phyloP scores from a whole-genome alignment of 2,329 filamentous ascomycete genomes.

The Scleromitrula shiraiana region DNA sequence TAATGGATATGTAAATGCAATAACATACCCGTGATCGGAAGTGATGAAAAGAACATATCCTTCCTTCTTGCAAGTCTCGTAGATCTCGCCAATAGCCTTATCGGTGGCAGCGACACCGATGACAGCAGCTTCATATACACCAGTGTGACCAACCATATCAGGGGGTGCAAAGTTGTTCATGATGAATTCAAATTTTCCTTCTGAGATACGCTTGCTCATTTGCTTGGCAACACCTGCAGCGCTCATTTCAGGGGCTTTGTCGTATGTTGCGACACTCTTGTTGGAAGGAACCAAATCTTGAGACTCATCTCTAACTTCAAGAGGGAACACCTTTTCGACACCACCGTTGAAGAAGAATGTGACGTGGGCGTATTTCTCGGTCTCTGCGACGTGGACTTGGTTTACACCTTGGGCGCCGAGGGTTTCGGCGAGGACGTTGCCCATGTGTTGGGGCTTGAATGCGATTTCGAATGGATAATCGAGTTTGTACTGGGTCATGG shows the following conservation, averaged over 20 bases:
- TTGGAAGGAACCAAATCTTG: conserved; percentile 78
- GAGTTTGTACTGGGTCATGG: conserved; percentile 97
- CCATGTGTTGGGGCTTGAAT: conserved; percentile 92
- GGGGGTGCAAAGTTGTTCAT: conserved; percentile 99
- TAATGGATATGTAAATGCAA: neutral
- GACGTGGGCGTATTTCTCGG: conserved; percentile 98
- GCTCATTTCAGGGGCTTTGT: conserved; percentile 92
- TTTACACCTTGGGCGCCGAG: conserved; percentile 79
- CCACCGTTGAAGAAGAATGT: conserved; percentile 99
- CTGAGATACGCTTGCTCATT: conserved; percentile 76
- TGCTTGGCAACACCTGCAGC: conserved; percentile 84
- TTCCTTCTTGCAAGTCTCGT: conserved; percentile 87
- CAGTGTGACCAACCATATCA: conserved; percentile 98
- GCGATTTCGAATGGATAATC: conserved; percentile 90
- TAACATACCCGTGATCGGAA: conserved; percentile 73
- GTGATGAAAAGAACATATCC: conserved; percentile 94
- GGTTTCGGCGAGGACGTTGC: conserved; percentile 97
- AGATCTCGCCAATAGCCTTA: conserved; percentile 86
- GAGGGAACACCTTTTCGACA: conserved; percentile 90
- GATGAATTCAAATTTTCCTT: conserved; percentile 86
- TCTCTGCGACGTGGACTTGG: conserved; percentile 96
- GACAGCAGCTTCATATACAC: conserved; percentile 91
- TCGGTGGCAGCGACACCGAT: conserved; percentile 80
- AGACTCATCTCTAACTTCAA: conserved; percentile 80
- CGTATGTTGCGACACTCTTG: conserved; percentile 85